Evolutionary conservation across 148 eudicot species (phyloP).

Genomic region (Selenicereus undatus): DNA sequence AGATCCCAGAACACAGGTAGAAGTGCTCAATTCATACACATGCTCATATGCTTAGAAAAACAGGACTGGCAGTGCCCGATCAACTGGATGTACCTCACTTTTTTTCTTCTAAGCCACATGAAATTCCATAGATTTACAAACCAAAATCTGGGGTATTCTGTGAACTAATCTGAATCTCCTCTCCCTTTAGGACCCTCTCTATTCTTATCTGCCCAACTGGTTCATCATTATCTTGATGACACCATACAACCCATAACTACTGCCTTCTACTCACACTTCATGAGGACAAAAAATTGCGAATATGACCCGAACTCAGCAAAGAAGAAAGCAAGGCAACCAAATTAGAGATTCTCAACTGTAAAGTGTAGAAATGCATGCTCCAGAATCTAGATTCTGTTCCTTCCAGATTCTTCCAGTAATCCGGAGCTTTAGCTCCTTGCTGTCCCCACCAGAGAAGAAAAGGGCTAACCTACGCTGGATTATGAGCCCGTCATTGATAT

Average conservation of each 20-base stretch:
- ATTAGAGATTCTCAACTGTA: slow-evolving; percentile 10
- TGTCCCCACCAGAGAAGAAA: slow-evolving; percentile 36
- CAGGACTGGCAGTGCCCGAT: not conserved
- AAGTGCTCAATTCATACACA: not conserved
- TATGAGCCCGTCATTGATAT: slow-evolving; percentile 33
- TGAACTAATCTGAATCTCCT: slow-evolving; percentile 1
- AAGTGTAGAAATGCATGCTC: slow-evolving; percentile 22
- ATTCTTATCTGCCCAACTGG: not conserved
- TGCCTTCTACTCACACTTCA: not conserved
- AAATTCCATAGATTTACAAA: slow-evolving; percentile 18
- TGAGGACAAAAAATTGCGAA: not conserved
- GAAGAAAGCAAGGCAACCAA: not conserved
- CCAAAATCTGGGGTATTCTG: not conserved
- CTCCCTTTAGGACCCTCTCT: not conserved
- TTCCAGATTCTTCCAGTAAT: slow-evolving; percentile 39
- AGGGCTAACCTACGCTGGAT: slow-evolving; percentile 36
- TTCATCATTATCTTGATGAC: not conserved
- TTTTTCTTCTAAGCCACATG: not conserved
- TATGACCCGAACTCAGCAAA: not conserved
- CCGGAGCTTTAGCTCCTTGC: slow-evolving; percentile 37
- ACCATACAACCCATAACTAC: not conserved
- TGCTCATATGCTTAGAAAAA: not conserved
- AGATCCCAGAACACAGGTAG: too few species aligned
- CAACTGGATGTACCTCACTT: not conserved
- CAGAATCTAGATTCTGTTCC: slow-evolving; percentile 33